These are phyloP conservation scores for Leishmania aethiopica DNA, from an alignment of 208 protist genomes.

Conservation along the genomic window DNA sequence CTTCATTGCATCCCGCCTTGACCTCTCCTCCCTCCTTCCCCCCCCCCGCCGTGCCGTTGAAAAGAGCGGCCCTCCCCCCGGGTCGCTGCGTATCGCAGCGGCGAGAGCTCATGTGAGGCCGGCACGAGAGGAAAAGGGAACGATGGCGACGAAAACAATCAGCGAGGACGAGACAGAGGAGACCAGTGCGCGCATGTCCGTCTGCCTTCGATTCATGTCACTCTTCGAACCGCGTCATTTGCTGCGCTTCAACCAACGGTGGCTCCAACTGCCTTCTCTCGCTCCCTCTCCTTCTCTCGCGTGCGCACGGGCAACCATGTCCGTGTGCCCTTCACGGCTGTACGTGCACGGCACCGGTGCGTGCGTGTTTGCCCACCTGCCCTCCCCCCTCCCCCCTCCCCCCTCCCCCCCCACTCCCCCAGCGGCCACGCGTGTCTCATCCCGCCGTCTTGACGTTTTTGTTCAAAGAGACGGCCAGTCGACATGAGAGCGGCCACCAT, in stretches of 20 bases:
- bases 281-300: background rate
- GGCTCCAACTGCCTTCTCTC: too few relatives aligned
- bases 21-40: background rate
- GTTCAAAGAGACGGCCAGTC: background rate
- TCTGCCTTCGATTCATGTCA: background rate
- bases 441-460: background rate
- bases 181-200: background rate
- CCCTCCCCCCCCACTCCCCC: too few relatives aligned
- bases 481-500: constrained; percentile 39
- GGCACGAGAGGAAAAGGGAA: background rate
- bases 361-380: background rate
- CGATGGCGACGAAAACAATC: background rate
- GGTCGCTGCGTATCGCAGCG: background rate
- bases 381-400: too few relatives aligned
- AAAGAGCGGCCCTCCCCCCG: background rate
- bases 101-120: background rate
- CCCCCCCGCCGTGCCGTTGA: background rate
- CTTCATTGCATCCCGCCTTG: background rate
- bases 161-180: background rate
- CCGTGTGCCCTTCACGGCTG: background rate
- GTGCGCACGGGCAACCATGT: background rate
- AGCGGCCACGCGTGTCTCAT: background rate
- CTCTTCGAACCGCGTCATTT: background rate
- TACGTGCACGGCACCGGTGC: background rate
- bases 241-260: too few relatives aligned